Conservation (phyloP, 2,329 filamentous ascomycete species). For the Ilyonectria destructans region DNA sequence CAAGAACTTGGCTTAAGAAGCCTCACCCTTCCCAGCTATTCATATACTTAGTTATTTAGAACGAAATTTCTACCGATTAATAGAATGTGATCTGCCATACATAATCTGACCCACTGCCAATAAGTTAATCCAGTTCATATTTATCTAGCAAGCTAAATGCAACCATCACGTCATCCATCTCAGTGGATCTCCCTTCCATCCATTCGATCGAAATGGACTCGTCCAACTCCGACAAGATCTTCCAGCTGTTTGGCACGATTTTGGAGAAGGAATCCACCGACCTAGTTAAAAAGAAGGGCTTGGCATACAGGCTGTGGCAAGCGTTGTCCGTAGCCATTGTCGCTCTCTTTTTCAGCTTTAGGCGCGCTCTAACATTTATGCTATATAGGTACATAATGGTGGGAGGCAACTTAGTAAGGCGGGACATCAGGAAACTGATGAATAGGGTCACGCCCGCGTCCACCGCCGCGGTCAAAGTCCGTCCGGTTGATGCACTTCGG, state of each 20-base stretch:
- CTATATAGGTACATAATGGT: no score
- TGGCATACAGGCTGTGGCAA: conserved; percentile 70
- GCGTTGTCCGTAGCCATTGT: conserved; percentile 77
- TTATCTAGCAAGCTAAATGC: no score
- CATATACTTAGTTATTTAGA: no score
- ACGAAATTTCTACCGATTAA: no score
- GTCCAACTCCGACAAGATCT: conserved; percentile 78
- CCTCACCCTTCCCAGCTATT: no score
- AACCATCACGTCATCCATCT: no score
- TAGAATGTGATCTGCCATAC: no score
- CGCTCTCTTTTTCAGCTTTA: conserved; percentile 48
- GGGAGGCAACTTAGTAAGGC: background rate
- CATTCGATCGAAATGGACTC: conserved; percentile 85
- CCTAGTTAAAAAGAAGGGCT: conserved; percentile 73
- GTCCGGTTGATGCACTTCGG: background rate
- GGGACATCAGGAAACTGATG: background rate
- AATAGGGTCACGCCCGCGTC: background rate
- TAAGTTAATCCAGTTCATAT: no score
- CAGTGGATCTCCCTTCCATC: conserved; percentile 81
- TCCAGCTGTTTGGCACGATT: conserved; percentile 73
- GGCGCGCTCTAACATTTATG: no score
- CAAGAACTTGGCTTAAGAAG: no score
- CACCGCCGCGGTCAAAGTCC: background rate
- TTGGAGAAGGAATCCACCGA: conserved; percentile 75
- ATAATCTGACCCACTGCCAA: no score